Conservation (phyloP, 2,329 filamentous ascomycete genomes). For the Chlorencoelia australis region DNA sequence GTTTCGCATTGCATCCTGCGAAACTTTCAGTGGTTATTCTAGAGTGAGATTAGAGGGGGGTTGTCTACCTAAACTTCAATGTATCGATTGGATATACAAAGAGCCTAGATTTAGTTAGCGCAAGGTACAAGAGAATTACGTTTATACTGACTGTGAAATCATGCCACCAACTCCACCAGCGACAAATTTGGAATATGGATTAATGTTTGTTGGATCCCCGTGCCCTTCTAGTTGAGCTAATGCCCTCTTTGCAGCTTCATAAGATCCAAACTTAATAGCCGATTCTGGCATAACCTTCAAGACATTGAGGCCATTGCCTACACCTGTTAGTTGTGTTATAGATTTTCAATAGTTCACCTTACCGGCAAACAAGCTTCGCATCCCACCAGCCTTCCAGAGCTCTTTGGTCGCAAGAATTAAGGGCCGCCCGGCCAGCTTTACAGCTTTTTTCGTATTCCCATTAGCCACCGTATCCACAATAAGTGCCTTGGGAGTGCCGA, state of each 20-base stretch:
- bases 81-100: slow-evolving; percentile 62
- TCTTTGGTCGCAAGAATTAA: slow-evolving; percentile 65
- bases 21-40: slow-evolving; percentile 11
- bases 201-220: slow-evolving; percentile 67
- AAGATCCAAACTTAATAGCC: slow-evolving; percentile 95
- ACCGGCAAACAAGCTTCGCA: slow-evolving; percentile 91
- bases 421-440: slow-evolving; percentile 57
- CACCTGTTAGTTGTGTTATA: slow-evolving; percentile 10
- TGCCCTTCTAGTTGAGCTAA: slow-evolving; percentile 84
- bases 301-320: slow-evolving; percentile 92
- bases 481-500: slow-evolving; percentile 47
- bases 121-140: neutral
- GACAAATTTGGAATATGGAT: slow-evolving; percentile 77
- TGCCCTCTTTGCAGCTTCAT: slow-evolving; percentile 85
- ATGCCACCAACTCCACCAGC: slow-evolving; percentile 88
- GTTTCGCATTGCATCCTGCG: slow-evolving; percentile 78
- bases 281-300: slow-evolving; percentile 98
- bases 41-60: neutral
- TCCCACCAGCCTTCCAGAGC: slow-evolving; percentile 75
- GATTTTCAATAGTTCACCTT: slow-evolving; percentile 15
- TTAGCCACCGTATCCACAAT: slow-evolving; percentile 58
- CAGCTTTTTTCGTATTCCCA: slow-evolving; percentile 54
- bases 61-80: slow-evolving; percentile 44
- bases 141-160: slow-evolving; percentile 65
- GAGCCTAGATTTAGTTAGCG: slow-evolving; percentile 41